Evolutionary conservation across 805 yeast genomes (phyloP), one percentile per base, ranked within the genome.

Genomic region (Wickerhamiella bombiphila): DNA sequence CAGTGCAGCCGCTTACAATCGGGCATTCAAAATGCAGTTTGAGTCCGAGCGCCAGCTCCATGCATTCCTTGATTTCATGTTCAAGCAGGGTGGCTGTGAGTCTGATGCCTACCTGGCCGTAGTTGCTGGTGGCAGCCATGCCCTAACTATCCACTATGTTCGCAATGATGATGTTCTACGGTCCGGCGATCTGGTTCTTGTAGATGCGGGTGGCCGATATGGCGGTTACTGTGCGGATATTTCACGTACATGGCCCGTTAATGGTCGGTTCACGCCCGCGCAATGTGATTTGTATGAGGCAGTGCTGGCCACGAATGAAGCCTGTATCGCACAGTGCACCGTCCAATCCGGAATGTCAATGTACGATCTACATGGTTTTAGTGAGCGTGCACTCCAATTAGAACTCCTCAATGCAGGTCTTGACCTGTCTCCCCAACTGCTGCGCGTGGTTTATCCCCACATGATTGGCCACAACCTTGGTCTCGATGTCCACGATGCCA

Each of bases 211-310:
- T 1, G 99, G 97, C 3, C 70, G 80, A 35, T 56, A 78, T 31
- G 98, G 97, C 29, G 96, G 96, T 1, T 91, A 91, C 57, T 76
- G 94, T 53, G 76, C 96, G 1, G 99, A 91, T 58, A 91, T 91
- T 33, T 86, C 97, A 2, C 69, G 99, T 45, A 79, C 96, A 0
- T 91, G 97, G 96, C 98, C 98, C 4, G 77, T 75, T 34, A 69
- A 69, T 28, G 82, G 93, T 2, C 62, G 59, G 35, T 91, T 91
- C 55, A 59, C 80, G 2, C 70, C 64, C 7, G 74, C 94, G 2
- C 98, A 91, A 57, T 68, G 68, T 36, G 97, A 88, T 42, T 59
- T 91, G 16, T 91, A 91, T 54, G 79, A 82, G 49, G 94, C 88
- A 2, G 94, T 91, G 4, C 61, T 91, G 34, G 74, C 74, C 46